Percentiles rank a stretch among this genome's conserved stretches.
These are phyloP conservation scores for Tolypocladium ophioglossoides DNA, from an alignment of 2,329 filamentous ascomycete genomes.

Conservation along the genomic window DNA sequence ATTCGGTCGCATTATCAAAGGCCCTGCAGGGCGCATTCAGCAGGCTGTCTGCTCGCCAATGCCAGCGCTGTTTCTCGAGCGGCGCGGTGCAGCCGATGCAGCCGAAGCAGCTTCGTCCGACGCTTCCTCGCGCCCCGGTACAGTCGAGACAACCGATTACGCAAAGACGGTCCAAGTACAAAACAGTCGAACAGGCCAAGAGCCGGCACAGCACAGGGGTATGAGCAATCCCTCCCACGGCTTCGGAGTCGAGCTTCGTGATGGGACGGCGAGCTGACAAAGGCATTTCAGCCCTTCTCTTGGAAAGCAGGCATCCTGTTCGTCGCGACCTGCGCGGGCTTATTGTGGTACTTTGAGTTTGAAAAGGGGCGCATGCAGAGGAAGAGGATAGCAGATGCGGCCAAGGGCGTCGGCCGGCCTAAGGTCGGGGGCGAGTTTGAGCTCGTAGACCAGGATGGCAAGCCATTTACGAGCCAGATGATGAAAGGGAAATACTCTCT, in stretches of 20 bases:
- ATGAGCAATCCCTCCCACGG: slow-evolving; percentile 12
- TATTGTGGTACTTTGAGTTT: slow-evolving; percentile 85
- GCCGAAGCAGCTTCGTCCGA: slow-evolving; percentile 24
- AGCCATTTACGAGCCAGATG: slow-evolving; percentile 65
- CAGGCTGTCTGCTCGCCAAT: slow-evolving; percentile 23
- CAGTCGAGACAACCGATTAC: slow-evolving; percentile 23
- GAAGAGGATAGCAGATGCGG: slow-evolving; percentile 79
- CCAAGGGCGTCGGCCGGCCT: slow-evolving; percentile 84
- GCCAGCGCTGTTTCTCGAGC: slow-evolving; percentile 31
- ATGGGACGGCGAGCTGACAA: slow-evolving; percentile 13
- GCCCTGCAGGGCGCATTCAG: slow-evolving; percentile 22
- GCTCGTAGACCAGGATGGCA: slow-evolving; percentile 72
- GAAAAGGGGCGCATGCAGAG: slow-evolving; percentile 89
- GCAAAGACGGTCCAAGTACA: slow-evolving; percentile 31
- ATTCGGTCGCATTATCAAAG: slow-evolving; percentile 22
- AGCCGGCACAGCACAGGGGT: slow-evolving; percentile 47
- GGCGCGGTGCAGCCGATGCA: slow-evolving; percentile 20
- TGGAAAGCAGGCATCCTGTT: slow-evolving; percentile 86
- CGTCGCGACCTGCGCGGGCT: slow-evolving; percentile 61
- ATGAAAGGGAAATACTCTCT: slow-evolving; percentile 79
- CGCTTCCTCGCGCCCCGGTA: slow-evolving; percentile 17
- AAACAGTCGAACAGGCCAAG: slow-evolving; percentile 49
- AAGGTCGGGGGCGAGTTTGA: slow-evolving; percentile 87
- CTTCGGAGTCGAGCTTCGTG: not conserved
- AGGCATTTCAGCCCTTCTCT: slow-evolving; percentile 66